A percentile compares a stretch with the other conserved stretches of the same genome.
Conservation (phyloP, 1,284 basidiomycete genomes). For the Inonotus hispidus region DNA sequence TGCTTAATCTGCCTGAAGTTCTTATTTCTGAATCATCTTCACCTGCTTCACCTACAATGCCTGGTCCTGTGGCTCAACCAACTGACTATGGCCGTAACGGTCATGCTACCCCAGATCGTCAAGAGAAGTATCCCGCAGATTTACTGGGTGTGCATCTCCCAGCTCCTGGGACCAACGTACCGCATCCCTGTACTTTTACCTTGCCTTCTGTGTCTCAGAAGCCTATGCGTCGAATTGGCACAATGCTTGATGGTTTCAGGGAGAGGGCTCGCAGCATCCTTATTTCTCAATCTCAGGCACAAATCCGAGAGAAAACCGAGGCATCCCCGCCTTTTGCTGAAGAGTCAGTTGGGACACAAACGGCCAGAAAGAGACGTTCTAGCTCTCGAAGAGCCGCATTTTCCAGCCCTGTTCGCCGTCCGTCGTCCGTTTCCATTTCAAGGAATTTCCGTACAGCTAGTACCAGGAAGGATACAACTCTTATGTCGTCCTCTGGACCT, state of each 20-base stretch:
- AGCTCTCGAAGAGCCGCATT: neutral
- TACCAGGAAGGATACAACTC: neutral
- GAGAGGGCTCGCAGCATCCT: conserved; percentile 14
- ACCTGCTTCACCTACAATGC: neutral
- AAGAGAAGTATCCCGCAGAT: neutral
- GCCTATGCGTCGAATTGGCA: conserved; percentile 7
- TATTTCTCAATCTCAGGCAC: conserved; percentile 4
- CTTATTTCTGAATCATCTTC: neutral
- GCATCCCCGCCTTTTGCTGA: neutral
- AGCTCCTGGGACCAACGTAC: neutral
- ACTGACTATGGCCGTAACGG: neutral
- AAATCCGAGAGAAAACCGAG: neutral
- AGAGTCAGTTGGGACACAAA: neutral
- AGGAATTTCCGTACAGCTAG: neutral
- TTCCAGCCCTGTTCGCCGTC: neutral
- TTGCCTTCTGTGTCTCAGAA: neutral
- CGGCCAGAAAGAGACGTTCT: neutral
- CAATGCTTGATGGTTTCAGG: conserved; percentile 8
- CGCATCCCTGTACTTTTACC: neutral
- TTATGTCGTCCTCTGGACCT: neutral
- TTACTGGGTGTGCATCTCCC: neutral
- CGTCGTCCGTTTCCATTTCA: neutral
- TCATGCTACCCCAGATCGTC: neutral
- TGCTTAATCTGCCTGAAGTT: neutral
- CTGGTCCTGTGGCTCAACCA: neutral